Conservation (phyloP, 768 basidiomycete genomes). For the Suillus americanus region DNA sequence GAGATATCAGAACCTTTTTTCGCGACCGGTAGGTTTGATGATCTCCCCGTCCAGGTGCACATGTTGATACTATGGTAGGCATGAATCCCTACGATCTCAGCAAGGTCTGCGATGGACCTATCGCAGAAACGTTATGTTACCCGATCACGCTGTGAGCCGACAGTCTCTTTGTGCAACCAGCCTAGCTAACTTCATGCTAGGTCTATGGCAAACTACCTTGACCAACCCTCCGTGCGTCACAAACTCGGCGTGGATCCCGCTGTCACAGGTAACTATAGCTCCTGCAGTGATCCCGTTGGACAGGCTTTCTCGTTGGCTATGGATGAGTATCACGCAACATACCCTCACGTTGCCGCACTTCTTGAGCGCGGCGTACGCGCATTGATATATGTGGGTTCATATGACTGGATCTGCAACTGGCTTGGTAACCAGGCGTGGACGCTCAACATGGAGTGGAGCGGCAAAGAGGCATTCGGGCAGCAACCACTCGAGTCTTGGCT, state of each 20-base stretch:
- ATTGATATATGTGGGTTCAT: slow-evolving; percentile 73
- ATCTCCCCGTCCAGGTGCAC: background rate
- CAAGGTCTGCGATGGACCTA: slow-evolving; percentile 51
- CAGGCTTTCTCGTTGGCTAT: slow-evolving; percentile 45
- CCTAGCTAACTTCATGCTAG: slow-evolving; percentile 30
- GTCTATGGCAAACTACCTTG: slow-evolving; percentile 60
- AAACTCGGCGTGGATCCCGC: slow-evolving; percentile 63
- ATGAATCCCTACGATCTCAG: slow-evolving; percentile 72
- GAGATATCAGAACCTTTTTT: slow-evolving; percentile 34
- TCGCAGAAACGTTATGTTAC: slow-evolving; percentile 55
- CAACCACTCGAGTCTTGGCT: slow-evolving; percentile 60
- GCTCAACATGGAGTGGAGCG: slow-evolving; percentile 71
- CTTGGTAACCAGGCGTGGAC: slow-evolving; percentile 78
- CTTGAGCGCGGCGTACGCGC: slow-evolving; percentile 74
- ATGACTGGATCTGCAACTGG: slow-evolving; percentile 83
- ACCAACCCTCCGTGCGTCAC: slow-evolving; percentile 50
- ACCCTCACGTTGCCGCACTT: slow-evolving; percentile 44
- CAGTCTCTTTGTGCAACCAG: background rate
- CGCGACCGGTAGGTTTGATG: slow-evolving; percentile 29
- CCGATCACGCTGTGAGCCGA: slow-evolving; percentile 44
- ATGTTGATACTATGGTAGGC: slow-evolving; percentile 22
- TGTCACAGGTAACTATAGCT: slow-evolving; percentile 38
- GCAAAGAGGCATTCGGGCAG: slow-evolving; percentile 47
- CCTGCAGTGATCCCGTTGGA: slow-evolving; percentile 43
- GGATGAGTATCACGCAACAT: slow-evolving; percentile 37